Base-by-base conservation (phyloP, 2,329 filamentous ascomycete genomes). In the Fusarium praegraminearum region DNA sequence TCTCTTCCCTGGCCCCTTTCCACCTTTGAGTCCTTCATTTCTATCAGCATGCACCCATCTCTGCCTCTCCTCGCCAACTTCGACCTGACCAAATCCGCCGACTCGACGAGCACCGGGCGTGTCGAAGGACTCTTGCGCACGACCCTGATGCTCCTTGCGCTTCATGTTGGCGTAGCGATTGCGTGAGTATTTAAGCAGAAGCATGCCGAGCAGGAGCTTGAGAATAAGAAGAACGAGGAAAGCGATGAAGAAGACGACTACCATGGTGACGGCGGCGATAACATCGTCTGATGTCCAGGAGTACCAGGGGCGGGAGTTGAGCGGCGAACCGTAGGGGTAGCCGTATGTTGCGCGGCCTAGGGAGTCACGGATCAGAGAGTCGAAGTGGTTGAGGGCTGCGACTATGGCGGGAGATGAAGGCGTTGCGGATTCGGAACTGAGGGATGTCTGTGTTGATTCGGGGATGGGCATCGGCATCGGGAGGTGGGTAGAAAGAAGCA, bases 401-500 rank as follows among this genome's bases (percentile, higher is more conserved):
- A 89, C 89, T 65, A 93, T 92, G 8, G 91, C 90, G 0, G 92
- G 91, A 0, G 92, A 94, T 0, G 90, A 85, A 0, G 87, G 86
- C 4, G 85, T 82, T 1, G 88, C 84, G 0, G 88, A 87, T 43
- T 93, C 91, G 6, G 90, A 82, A 6, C 87, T 83, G 16, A 93
- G 81, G 8, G 91, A 87, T 20, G 91, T 90, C 49, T 91, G 87
- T 30, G 88, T 83, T 5, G 90, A 89, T 28, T 90, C 83, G 28
- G 87, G 83, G 0, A 93, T 84, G 0, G 87, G 83, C 0, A 93
- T 84, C 0, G 93, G 92, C 11, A 91, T 87, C 0, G 93, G 91
- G 35, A 98, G 85, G 74, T 97, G 91, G 0, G 93, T 94, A 5
- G 94, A 93, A 16, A 98, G 87, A 76, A 98, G 97, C 95, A 98